A percentile compares a stretch with the other conserved stretches of the same genome.
phyloP scores from a whole-genome alignment of 345 rosid species.

The Boechera divaricarpa region DNA sequence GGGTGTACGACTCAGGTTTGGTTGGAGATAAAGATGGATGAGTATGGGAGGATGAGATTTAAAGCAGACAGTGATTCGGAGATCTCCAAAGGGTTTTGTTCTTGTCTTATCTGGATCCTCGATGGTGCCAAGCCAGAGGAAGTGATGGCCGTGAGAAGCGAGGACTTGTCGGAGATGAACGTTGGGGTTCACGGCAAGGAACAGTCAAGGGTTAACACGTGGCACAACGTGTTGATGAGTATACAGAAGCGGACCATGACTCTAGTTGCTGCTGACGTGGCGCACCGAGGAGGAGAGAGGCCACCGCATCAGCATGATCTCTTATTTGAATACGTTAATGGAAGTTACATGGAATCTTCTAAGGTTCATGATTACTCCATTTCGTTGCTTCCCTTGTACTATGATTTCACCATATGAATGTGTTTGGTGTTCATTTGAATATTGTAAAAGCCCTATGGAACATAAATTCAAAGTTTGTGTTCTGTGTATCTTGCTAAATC shows the following conservation, averaged over 20 bases:
- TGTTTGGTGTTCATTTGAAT: background rate
- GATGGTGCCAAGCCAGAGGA: slow-evolving; percentile 85
- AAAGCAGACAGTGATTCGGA: slow-evolving; percentile 90
- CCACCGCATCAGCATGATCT: background rate
- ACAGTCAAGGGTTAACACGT: slow-evolving; percentile 79
- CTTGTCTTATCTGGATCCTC: slow-evolving; percentile 76
- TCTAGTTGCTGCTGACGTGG: slow-evolving; percentile 41
- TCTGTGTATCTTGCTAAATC: slow-evolving; percentile 4
- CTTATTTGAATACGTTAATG: slow-evolving; percentile 22
- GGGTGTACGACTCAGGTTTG: slow-evolving; percentile 96
- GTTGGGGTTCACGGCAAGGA: slow-evolving; percentile 68
- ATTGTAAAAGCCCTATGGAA: slow-evolving; percentile 26
- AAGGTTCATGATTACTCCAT: slow-evolving; percentile 28
- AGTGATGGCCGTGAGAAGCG: slow-evolving; percentile 64
- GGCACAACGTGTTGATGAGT: slow-evolving; percentile 70
- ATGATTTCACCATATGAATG: slow-evolving; percentile 43
- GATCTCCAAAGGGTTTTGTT: slow-evolving; percentile 78
- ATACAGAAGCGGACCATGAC: slow-evolving; percentile 66
- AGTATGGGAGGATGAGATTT: slow-evolving; percentile 65
- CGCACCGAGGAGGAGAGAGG: slow-evolving; percentile 18
- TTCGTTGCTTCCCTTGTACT: slow-evolving; percentile 41
- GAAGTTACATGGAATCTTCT: slow-evolving; percentile 38
- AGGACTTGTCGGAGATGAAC: slow-evolving; percentile 75
- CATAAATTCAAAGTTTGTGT: slow-evolving; percentile 43
- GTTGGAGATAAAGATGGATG: slow-evolving; percentile 65